Conservation (phyloP, 2,329 filamentous ascomycete species). For the Chrysosporium queenslandicum region DNA sequence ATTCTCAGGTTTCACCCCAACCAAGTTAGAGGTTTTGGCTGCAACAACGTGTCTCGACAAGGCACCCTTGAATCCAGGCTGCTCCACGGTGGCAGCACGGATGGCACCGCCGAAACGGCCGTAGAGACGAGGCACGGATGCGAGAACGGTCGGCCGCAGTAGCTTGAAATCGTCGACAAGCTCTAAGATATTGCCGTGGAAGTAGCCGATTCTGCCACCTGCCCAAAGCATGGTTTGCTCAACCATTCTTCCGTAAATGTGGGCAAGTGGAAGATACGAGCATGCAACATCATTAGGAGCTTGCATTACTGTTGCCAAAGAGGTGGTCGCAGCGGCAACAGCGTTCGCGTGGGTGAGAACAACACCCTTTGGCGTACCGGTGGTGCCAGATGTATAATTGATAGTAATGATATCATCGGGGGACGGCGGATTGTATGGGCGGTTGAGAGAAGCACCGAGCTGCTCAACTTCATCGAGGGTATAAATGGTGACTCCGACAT, state of each 20-base stretch:
- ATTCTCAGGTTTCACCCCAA: constrained; percentile 54
- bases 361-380: constrained; percentile 55
- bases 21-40: constrained; percentile 70
- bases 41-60: constrained; percentile 70
- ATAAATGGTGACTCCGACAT: constrained; percentile 67
- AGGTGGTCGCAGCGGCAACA: constrained; percentile 58
- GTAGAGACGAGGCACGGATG: constrained; percentile 82
- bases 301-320: constrained; percentile 46
- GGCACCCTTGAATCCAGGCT: constrained; percentile 67
- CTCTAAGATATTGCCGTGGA: constrained; percentile 79
- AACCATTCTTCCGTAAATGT: constrained; percentile 80
- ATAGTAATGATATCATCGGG: constrained; percentile 70
- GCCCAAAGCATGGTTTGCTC: constrained; percentile 66
- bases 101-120: constrained; percentile 83
- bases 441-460: constrained; percentile 60
- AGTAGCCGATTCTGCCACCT: constrained; percentile 74
- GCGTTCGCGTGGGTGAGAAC: constrained; percentile 70
- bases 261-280: constrained; percentile 86
- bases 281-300: constrained; percentile 55
- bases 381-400: constrained; percentile 57
- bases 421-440: constrained; percentile 59
- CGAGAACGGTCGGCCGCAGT: constrained; percentile 69
- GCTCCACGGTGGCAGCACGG: constrained; percentile 65
- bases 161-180: constrained; percentile 86
- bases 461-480: constrained; percentile 72